These are phyloP conservation scores for Tilletia caries DNA, from an alignment of 1,284 basidiomycete genomes.

Conservation along the genomic window DNA sequence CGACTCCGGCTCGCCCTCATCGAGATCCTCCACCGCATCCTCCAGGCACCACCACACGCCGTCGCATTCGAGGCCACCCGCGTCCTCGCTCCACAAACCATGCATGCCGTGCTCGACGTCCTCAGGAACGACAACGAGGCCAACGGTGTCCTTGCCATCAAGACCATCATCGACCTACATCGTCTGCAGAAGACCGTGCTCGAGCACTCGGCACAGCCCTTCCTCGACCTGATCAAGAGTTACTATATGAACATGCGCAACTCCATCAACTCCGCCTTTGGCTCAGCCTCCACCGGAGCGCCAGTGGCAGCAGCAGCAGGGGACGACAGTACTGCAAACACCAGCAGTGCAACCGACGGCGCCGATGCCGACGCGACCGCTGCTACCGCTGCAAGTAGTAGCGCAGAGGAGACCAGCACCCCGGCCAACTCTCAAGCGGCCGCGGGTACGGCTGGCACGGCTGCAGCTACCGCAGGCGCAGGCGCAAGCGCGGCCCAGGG, in stretches of 20 bases:
- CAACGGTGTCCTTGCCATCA: conserved; percentile 84
- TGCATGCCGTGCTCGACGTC: conserved; percentile 71
- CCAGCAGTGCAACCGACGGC: not conserved
- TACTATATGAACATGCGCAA: conserved; percentile 73
- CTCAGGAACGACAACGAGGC: conserved; percentile 94
- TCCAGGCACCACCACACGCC: conserved; percentile 8
- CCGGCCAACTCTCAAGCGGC: not conserved
- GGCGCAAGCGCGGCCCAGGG: not conserved
- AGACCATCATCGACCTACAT: conserved; percentile 77
- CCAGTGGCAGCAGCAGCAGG: conserved; percentile 5
- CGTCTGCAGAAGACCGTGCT: conserved; percentile 58
- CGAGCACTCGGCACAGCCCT: conserved; percentile 75
- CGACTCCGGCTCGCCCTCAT: not conserved
- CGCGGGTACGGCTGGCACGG: too few species aligned
- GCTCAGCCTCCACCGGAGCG: conserved; percentile 17
- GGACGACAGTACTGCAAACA: not conserved
- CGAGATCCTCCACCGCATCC: not conserved
- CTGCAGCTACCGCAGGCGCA: not conserved
- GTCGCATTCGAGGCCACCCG: conserved; percentile 3
- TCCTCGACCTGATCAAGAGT: conserved; percentile 71
- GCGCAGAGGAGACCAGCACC: not conserved
- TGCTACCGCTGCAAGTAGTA: conserved; percentile 14
- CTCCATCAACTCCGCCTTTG: conserved; percentile 73
- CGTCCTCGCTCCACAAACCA: conserved; percentile 59
- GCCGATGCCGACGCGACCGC: not conserved